A percentile compares a stretch with the other conserved stretches of the same genome.
These are phyloP conservation scores for Phymatotrichopsis omnivora DNA, from an alignment of 2,329 filamentous ascomycete genomes.

Conservation along the genomic window DNA sequence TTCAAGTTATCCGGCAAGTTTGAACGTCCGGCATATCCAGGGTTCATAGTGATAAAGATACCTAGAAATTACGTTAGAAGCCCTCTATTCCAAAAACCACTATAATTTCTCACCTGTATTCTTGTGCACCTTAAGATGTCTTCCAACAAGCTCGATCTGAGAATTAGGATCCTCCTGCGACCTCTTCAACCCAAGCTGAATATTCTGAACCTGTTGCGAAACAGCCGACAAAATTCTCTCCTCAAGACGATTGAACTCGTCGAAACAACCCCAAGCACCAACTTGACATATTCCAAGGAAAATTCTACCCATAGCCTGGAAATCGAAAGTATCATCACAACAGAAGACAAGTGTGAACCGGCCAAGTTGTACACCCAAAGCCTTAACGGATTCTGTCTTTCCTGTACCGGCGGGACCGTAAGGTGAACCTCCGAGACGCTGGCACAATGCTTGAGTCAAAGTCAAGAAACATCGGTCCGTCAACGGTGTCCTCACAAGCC, in stretches of 20 bases:
- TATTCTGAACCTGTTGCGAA: slow-evolving; percentile 98
- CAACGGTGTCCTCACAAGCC: slow-evolving; percentile 89
- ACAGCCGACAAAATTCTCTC: slow-evolving; percentile 96
- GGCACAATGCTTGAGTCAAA: slow-evolving; percentile 87
- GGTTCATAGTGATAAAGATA: slow-evolving; percentile 99
- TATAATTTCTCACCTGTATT: slow-evolving; percentile 56
- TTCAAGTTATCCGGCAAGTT: slow-evolving; percentile 98
- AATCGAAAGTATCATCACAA: slow-evolving; percentile 98
- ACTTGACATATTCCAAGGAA: slow-evolving; percentile 99
- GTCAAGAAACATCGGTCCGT: slow-evolving; percentile 98
- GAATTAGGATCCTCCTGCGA: slow-evolving; percentile 69
- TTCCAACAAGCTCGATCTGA: slow-evolving; percentile 88
- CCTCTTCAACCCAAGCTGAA: slow-evolving; percentile 88
- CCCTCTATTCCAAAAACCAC: neutral
- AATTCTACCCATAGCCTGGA: slow-evolving; percentile 98
- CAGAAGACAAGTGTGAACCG: slow-evolving; percentile 98
- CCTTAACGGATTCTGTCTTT: slow-evolving; percentile 98
- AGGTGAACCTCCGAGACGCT: slow-evolving; percentile 89
- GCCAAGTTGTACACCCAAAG: slow-evolving; percentile 87
- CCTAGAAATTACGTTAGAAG: slow-evolving; percentile 7
- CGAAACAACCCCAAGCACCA: slow-evolving; percentile 98
- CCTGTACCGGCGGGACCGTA: slow-evolving; percentile 96
- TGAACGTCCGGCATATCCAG: slow-evolving; percentile 93
- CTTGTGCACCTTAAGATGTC: slow-evolving; percentile 76
- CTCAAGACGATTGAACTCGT: slow-evolving; percentile 98